phyloP scores from a whole-genome alignment of 2,329 filamentous ascomycete genomes.

The Hymenoscyphus salicellus region DNA sequence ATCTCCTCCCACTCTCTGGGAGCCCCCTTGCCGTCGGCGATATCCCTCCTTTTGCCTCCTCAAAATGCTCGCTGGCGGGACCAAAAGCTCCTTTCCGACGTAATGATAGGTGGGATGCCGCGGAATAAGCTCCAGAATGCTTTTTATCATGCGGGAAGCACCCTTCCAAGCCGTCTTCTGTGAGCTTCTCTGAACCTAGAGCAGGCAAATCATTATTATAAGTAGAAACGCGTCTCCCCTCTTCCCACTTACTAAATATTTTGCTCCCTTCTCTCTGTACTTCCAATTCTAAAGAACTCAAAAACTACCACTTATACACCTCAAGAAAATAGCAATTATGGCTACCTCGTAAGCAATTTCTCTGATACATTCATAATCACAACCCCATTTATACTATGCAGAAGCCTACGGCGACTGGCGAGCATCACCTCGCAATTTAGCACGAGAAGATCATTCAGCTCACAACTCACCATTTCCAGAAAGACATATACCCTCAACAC shows the following conservation, averaged over 20 bases:
- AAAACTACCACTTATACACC: constrained; percentile 1
- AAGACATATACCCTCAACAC: constrained; percentile 69
- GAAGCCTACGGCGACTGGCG: constrained; percentile 33
- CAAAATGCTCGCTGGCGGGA: background rate
- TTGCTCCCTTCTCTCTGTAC: background rate
- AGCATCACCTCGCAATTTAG: constrained; percentile 22
- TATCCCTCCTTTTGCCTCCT: constrained; percentile 13
- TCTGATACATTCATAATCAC: constrained; percentile 6
- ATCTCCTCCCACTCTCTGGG: constrained; percentile 5
- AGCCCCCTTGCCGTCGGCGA: constrained; percentile 4
- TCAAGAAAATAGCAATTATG: constrained; percentile 30
- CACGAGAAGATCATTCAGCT: constrained; percentile 21
- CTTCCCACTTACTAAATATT: background rate
- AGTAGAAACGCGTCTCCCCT: constrained; percentile 19
- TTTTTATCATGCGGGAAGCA: background rate
- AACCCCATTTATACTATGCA: constrained; percentile 25
- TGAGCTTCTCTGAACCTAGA: background rate
- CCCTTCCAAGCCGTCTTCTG: background rate
- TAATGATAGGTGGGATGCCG: background rate
- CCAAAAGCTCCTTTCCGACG: background rate
- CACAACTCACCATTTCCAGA: constrained; percentile 27
- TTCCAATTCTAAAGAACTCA: background rate
- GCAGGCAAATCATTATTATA: constrained; percentile 13
- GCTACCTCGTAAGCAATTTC: constrained; percentile 29
- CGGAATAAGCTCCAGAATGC: background rate